Percentiles rank a stretch among this genome's conserved stretches.
phyloP scores from a whole-genome alignment of 805 yeast species.

The Wickerhamomyces kurtzmanii region DNA sequence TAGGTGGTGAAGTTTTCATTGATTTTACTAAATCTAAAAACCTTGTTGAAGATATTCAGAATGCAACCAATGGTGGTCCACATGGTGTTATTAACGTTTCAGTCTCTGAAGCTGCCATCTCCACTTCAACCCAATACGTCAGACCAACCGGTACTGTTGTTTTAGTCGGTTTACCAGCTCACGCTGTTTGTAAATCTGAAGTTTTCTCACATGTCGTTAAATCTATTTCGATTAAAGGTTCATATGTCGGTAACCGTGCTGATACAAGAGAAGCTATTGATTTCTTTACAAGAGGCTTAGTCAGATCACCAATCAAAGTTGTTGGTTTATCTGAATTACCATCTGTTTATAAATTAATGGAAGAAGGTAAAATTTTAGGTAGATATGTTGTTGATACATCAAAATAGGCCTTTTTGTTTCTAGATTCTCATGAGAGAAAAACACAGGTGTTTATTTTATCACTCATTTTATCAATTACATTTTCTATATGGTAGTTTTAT shows the following conservation, averaged over 20 bases:
- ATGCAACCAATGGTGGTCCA: slow-evolving; percentile 59
- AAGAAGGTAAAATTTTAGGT: slow-evolving; percentile 53
- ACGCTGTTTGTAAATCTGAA: slow-evolving; percentile 54
- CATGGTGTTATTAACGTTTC: slow-evolving; percentile 66
- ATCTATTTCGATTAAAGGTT: slow-evolving; percentile 62
- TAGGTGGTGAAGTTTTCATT: slow-evolving; percentile 46
- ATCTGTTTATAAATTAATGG: slow-evolving; percentile 46
- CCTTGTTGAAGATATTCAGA: slow-evolving; percentile 39
- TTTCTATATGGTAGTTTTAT: too few species aligned
- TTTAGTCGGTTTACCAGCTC: slow-evolving; percentile 69
- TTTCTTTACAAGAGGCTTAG: slow-evolving; percentile 58
- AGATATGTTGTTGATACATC: slow-evolving; percentile 55
- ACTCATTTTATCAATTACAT: too few species aligned
- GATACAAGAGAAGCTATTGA: slow-evolving; percentile 70
- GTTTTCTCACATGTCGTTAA: slow-evolving; percentile 67
- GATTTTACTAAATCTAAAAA: slow-evolving; percentile 45
- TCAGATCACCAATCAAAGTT: slow-evolving; percentile 50
- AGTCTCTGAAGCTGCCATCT: slow-evolving; percentile 55
- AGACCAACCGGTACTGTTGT: slow-evolving; percentile 63
- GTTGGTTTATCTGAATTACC: slow-evolving; percentile 48
- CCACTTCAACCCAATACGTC: slow-evolving; percentile 43
- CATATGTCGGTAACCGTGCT: slow-evolving; percentile 83
- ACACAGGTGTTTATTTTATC: too few species aligned
- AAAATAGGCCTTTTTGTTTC: slow-evolving; percentile 17
- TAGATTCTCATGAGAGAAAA: too few species aligned